Base-by-base conservation (phyloP, 306 rosid genomes). In the Begonia fuchsioides region DNA sequence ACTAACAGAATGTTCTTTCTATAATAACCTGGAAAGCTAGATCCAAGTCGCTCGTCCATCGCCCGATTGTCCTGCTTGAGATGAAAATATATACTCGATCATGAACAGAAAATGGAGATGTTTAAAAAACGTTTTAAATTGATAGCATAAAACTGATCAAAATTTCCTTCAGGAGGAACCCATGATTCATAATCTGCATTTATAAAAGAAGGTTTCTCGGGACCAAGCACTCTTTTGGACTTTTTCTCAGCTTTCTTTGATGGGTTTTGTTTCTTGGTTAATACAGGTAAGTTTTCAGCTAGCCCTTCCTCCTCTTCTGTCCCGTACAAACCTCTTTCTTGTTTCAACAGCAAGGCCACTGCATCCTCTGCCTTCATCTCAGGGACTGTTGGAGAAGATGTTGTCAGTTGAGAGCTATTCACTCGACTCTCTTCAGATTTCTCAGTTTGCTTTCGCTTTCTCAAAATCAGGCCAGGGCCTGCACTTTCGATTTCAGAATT, bases 121-220 rank as follows among this genome's bases (percentile, higher is more conserved):
- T 55, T 32, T 10, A 10, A 45, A 44, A 38, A 1, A 13, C 12
- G 13, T 3, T 32, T n/a, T 17, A 39, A 49, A 44, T 1, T 13
- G 5, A 5, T 45, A 3, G 3, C n/a, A 16, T 47, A 44, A 49
- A 26, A 54, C 14, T 19, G 45, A 54, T 9, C 1, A 44, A 32
- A 20, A 14, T 45, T 65, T 79, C 97, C 97, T 79, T 76, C 50
- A 14, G 97, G 97, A 19, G 97, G 97, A 46, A 84, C 80, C 97
- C 97, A 90, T 15, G 95, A 5, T 38, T 82, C 84, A 57, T 41
- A 40, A 56, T 77, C 84, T 2, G 72, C 56, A 53, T 67, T 68
- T 13, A 47, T 44, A 73, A 81, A 90, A 1, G 87, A 59, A 15
- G 97, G 97, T 58, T 77, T 90, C 76, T 78, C 87, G 3, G 95